phyloP scores from a whole-genome alignment of 2,329 filamentous ascomycete genomes.

The Ophiostoma piceae region DNA sequence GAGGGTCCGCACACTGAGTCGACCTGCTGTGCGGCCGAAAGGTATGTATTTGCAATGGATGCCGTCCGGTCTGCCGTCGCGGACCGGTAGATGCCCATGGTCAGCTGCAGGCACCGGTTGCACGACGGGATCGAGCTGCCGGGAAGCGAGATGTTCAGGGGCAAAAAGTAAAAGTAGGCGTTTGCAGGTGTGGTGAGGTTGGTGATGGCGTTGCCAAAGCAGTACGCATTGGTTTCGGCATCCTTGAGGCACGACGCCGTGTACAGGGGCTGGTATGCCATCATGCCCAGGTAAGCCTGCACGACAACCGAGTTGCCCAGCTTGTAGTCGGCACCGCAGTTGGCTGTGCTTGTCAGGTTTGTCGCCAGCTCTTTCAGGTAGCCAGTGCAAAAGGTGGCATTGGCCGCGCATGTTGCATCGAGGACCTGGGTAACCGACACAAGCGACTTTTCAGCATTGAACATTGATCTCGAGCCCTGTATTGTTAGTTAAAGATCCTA shows the following conservation, averaged over 20 bases:
- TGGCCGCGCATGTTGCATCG: slow-evolving; percentile 68
- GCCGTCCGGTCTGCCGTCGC: slow-evolving; percentile 62
- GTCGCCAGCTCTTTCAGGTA: slow-evolving; percentile 61
- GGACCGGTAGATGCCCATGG: slow-evolving; percentile 73
- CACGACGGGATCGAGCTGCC: slow-evolving; percentile 66
- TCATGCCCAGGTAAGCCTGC: slow-evolving; percentile 69
- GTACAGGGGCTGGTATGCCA: slow-evolving; percentile 73
- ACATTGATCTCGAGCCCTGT: slow-evolving; percentile 79
- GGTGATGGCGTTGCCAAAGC: slow-evolving; percentile 77
- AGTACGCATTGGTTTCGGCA: slow-evolving; percentile 61
- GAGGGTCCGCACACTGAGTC: slow-evolving; percentile 58
- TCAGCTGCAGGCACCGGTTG: slow-evolving; percentile 67
- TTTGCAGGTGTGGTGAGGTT: slow-evolving; percentile 66
- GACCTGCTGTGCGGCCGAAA: slow-evolving; percentile 64
- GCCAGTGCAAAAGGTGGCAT: slow-evolving; percentile 58
- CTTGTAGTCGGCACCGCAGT: slow-evolving; percentile 68
- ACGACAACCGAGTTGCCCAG: slow-evolving; percentile 63
- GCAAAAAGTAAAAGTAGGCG: slow-evolving; percentile 78
- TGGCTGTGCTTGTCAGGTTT: slow-evolving; percentile 55
- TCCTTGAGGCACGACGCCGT: slow-evolving; percentile 73
- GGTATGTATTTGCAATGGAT: slow-evolving; percentile 64
- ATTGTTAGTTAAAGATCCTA: not conserved
- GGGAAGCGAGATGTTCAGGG: slow-evolving; percentile 68
- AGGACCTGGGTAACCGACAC: slow-evolving; percentile 70
- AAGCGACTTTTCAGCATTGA: slow-evolving; percentile 67